These are phyloP conservation scores for Ophiostoma australiae DNA, from an alignment of 2,329 filamentous ascomycete species.

Conservation along the genomic window DNA sequence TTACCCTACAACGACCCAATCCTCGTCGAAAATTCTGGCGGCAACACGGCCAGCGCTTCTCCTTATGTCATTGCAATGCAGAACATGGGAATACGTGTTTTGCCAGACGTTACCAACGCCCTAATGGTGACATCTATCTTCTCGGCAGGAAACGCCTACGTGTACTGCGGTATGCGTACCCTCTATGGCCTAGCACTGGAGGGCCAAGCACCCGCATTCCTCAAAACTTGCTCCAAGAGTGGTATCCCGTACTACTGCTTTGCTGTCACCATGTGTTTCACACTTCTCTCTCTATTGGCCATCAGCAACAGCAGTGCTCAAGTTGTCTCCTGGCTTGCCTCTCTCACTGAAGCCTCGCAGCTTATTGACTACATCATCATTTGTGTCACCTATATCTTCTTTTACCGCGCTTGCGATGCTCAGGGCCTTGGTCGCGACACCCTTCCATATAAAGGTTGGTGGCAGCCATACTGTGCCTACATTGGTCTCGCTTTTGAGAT, in stretches of 20 bases:
- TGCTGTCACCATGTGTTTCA: slow-evolving; percentile 36
- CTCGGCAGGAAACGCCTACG: slow-evolving; percentile 57
- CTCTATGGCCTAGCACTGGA: slow-evolving; percentile 40
- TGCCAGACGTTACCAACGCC: slow-evolving; percentile 63
- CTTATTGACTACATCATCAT: slow-evolving; percentile 42
- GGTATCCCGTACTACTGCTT: slow-evolving; percentile 41
- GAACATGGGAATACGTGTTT: slow-evolving; percentile 60
- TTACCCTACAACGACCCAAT: slow-evolving; percentile 53
- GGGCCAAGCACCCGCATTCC: slow-evolving; percentile 39
- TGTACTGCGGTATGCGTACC: slow-evolving; percentile 43
- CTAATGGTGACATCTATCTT: slow-evolving; percentile 55
- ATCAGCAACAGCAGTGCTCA: slow-evolving; percentile 35
- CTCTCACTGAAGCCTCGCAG: slow-evolving; percentile 41
- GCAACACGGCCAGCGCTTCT: slow-evolving; percentile 47
- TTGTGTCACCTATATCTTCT: slow-evolving; percentile 38
- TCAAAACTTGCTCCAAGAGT: slow-evolving; percentile 33
- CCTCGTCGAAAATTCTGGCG: slow-evolving; percentile 41
- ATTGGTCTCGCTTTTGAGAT: slow-evolving; percentile 29
- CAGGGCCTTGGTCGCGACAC: slow-evolving; percentile 35
- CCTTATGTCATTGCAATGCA: slow-evolving; percentile 67
- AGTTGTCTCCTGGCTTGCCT: slow-evolving; percentile 42
- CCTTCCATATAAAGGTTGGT: slow-evolving; percentile 38
- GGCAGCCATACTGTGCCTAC: slow-evolving; percentile 41
- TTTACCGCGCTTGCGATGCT: slow-evolving; percentile 36
- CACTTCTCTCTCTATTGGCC: slow-evolving; percentile 41